Percentiles rank a stretch among this genome's conserved stretches.
Conservation (phyloP, 2,329 filamentous ascomycete genomes). For the Raffaelea arxii region DNA sequence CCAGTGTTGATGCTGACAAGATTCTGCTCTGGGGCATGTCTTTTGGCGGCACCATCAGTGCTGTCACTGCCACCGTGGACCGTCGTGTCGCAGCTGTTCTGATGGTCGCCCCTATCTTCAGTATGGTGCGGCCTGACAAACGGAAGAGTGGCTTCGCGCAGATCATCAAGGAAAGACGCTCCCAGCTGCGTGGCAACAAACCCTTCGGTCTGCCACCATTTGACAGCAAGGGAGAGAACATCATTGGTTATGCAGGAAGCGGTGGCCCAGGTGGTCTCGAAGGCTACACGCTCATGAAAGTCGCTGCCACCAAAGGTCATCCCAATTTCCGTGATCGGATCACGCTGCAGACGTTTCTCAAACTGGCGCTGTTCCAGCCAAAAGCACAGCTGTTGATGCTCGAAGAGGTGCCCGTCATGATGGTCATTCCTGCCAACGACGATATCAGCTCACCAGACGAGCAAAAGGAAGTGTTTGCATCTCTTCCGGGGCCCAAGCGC, state of each 20-base stretch:
- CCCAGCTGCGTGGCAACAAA: too few species aligned
- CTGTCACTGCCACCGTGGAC: too few species aligned
- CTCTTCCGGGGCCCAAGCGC: neutral
- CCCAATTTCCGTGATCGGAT: neutral
- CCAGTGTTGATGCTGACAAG: too few species aligned
- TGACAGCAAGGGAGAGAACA: neutral
- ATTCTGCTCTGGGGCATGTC: too few species aligned
- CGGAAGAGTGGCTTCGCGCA: too few species aligned
- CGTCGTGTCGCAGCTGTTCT: too few species aligned
- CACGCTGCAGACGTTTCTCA: neutral
- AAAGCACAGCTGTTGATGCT: neutral
- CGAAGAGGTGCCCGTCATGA: neutral
- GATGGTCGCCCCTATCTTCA: too few species aligned
- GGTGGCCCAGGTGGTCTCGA: neutral
- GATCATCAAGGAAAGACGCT: too few species aligned
- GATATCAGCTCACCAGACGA: neutral
- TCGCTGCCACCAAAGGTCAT: neutral
- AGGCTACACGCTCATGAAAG: neutral
- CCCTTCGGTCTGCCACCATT: too few species aligned
- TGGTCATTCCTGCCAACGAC: neutral
- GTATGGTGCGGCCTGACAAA: too few species aligned
- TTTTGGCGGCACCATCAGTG: too few species aligned
- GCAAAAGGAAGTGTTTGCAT: neutral
- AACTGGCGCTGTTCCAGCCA: neutral
- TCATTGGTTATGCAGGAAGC: neutral